phyloP scores from a whole-genome alignment of 1,139 yeast genomes.

The Scheffersomyces stambukii region DNA sequence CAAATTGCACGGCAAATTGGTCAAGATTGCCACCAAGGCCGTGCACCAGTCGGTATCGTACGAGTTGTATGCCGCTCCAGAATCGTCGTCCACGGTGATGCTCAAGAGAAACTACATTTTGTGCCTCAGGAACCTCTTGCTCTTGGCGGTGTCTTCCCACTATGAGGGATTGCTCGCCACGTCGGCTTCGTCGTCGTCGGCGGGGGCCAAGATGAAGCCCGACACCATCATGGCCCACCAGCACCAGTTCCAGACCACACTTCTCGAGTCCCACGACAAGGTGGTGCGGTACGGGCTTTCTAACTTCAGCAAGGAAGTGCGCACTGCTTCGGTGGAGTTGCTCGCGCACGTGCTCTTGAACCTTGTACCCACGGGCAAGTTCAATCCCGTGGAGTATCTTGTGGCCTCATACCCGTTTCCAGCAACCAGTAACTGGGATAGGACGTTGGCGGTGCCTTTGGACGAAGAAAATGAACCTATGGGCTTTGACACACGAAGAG shows the following conservation, averaged over 20 bases:
- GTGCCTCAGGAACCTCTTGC: conserved; percentile 29
- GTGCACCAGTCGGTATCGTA: conserved; percentile 18
- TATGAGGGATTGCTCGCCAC: conserved; percentile 35
- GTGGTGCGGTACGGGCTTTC: conserved; percentile 26
- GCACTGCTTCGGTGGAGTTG: conserved; percentile 37
- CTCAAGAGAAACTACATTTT: conserved; percentile 32
- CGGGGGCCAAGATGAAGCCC: conserved; percentile 41
- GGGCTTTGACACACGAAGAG: conserved; percentile 17
- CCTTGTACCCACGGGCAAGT: conserved; percentile 39
- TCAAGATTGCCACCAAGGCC: conserved; percentile 29
- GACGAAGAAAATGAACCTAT: conserved; percentile 16
- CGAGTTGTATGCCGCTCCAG: conserved; percentile 14
- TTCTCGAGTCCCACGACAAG: conserved; percentile 31
- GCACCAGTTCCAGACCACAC: conserved; percentile 30
- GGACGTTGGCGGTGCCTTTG: conserved; percentile 8
- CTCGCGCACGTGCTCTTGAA: conserved; percentile 32
- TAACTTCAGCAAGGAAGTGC: conserved; percentile 30
- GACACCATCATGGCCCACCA: conserved; percentile 42
- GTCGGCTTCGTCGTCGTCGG: conserved; percentile 34
- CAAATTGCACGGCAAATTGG: conserved; percentile 33
- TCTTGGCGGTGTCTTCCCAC: conserved; percentile 31
- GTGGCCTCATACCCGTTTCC: conserved; percentile 29
- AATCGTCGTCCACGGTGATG: conserved; percentile 18
- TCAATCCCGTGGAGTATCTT: conserved; percentile 33
- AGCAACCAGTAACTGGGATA: conserved; percentile 21